Conservation (phyloP, 2,329 filamentous ascomycete species). For the Pestalotiopsis sp. region DNA sequence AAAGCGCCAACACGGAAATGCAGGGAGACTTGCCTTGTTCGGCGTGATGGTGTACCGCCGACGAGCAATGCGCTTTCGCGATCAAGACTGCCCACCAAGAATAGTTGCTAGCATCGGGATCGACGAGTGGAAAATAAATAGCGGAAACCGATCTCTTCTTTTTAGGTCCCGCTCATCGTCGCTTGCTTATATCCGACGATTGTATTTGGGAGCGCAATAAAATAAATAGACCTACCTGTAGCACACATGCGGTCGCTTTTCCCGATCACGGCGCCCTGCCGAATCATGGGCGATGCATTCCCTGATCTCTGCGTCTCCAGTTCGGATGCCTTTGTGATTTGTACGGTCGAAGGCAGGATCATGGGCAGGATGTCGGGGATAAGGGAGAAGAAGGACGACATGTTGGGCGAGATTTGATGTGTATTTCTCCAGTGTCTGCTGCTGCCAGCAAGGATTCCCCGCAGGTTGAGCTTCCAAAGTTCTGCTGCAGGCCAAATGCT, state of each 20-base stretch:
- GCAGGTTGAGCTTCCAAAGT: neutral
- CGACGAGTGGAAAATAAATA: neutral
- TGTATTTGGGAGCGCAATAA: neutral
- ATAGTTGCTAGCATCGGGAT: neutral
- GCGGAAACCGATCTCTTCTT: neutral
- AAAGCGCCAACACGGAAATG: neutral
- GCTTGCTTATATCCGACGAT: conserved; percentile 3
- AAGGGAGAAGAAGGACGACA: conserved; percentile 55
- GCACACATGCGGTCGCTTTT: conserved; percentile 69
- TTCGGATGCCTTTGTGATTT: conserved; percentile 52
- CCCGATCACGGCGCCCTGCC: conserved; percentile 61
- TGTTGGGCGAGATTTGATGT: conserved; percentile 15
- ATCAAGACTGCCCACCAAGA: conserved; percentile 55
- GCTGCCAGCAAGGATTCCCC: neutral
- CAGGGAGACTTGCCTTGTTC: conserved; percentile 56
- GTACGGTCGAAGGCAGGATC: conserved; percentile 60
- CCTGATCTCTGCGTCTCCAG: conserved; percentile 41
- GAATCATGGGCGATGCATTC: conserved; percentile 34
- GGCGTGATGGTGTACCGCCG: conserved; percentile 70
- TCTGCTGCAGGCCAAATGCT: neutral
- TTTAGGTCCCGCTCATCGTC: neutral
- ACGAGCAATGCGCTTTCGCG: conserved; percentile 62
- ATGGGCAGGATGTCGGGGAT: conserved; percentile 62
- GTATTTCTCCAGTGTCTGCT: neutral
- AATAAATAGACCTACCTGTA: conserved; percentile 50